These are phyloP conservation scores for Starmerella asiatica DNA, from an alignment of 805 yeast species.

Conservation along the genomic window DNA sequence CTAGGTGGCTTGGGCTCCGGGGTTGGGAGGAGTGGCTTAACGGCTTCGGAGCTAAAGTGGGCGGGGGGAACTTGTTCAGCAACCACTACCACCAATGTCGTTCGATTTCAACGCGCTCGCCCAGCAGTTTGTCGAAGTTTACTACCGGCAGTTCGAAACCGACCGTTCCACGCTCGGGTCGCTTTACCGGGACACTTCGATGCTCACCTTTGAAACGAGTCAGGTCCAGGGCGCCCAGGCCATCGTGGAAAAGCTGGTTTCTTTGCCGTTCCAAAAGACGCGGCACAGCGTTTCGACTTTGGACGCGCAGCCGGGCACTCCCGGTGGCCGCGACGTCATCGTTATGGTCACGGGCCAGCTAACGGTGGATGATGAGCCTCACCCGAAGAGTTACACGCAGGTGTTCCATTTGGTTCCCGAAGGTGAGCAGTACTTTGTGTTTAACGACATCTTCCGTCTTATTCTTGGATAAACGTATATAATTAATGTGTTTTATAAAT, in stretches of 20 bases:
- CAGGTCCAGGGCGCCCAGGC: constrained; percentile 90
- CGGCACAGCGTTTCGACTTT: constrained; percentile 86
- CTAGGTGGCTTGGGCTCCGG: too few species aligned
- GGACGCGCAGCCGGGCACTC: constrained; percentile 96
- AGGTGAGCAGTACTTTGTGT: constrained; percentile 77
- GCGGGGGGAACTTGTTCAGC: too few species aligned
- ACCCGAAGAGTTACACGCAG: constrained; percentile 93
- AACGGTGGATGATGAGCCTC: constrained; percentile 82
- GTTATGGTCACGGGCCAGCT: constrained; percentile 97
- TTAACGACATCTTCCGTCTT: constrained; percentile 92
- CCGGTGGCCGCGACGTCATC: constrained; percentile 71
- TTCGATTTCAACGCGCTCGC: constrained; percentile 25
- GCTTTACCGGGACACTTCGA: constrained; percentile 90
- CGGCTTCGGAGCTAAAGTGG: too few species aligned
- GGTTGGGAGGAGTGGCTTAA: neutral
- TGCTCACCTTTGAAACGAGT: constrained; percentile 91
- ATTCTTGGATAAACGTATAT: constrained; percentile 13
- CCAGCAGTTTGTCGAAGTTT: constrained; percentile 81
- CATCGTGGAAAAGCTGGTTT: constrained; percentile 80
- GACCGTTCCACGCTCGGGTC: constrained; percentile 87
- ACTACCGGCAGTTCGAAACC: constrained; percentile 87
- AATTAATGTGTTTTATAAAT: neutral
- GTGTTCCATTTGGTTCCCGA: constrained; percentile 95
- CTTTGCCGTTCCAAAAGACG: constrained; percentile 85
- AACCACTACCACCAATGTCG: constrained; percentile 21